These are phyloP conservation scores for Dryadomyces sulphureus DNA, from an alignment of 2,329 filamentous ascomycete species.

Conservation along the genomic window DNA sequence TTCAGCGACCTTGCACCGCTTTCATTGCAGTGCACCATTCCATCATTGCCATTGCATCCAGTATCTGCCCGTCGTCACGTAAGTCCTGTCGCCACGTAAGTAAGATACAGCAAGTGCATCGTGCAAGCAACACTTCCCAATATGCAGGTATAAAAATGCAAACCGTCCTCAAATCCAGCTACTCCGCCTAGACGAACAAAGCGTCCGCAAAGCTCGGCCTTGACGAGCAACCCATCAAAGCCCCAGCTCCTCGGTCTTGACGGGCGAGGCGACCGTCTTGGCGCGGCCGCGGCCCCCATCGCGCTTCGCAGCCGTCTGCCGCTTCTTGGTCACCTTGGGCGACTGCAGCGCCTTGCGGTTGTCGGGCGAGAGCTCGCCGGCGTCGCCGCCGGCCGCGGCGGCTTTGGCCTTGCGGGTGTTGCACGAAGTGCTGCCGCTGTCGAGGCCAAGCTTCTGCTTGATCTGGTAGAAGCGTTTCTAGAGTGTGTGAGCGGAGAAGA, in stretches of 20 bases:
- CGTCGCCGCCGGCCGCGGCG: slow-evolving; percentile 1
- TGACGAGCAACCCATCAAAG: not conserved
- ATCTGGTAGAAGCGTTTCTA: slow-evolving; percentile 30
- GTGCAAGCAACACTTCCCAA: no score
- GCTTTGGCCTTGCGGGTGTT: slow-evolving; percentile 1
- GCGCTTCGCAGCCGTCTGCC: slow-evolving; percentile 7
- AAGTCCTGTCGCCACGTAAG: no score
- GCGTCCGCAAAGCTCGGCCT: no score
- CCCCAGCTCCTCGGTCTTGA: not conserved
- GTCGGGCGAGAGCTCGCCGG: slow-evolving; percentile 7
- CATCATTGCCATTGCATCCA: no score
- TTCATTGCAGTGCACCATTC: no score
- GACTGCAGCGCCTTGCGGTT: not conserved
- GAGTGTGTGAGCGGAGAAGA: not conserved
- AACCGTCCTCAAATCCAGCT: no score
- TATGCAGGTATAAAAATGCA: not conserved
- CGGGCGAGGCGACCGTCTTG: not conserved
- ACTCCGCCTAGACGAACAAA: no score
- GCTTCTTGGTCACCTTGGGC: slow-evolving; percentile 6
- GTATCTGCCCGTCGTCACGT: no score
- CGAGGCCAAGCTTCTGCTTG: slow-evolving; percentile 28
- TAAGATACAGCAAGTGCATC: no score
- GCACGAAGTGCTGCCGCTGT: slow-evolving; percentile 7
- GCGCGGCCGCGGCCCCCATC: not conserved
- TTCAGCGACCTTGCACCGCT: no score